phyloP scores from a whole-genome alignment of 441 rosid genomes.

The Populus hybrid region DNA sequence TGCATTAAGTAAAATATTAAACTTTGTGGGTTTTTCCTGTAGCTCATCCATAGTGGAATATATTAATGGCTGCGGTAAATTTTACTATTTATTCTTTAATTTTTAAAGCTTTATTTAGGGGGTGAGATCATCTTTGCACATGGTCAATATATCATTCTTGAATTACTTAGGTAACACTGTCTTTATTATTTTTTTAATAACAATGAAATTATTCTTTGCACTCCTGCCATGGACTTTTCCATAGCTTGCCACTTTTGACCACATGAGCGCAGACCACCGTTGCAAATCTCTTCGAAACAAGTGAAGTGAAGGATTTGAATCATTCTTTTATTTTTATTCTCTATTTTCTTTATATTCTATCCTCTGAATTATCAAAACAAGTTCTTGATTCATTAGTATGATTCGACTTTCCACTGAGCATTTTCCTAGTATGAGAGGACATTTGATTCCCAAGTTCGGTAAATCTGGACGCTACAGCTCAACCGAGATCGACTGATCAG shows the following conservation, averaged over 20 bases:
- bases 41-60: too few species aligned
- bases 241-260: too few species aligned
- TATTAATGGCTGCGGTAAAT: too few species aligned
- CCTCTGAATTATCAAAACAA: background rate
- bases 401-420: background rate
- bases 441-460: background rate
- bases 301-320: background rate
- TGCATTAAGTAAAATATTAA: too few species aligned
- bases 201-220: too few species aligned
- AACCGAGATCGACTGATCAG: background rate
- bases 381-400: background rate
- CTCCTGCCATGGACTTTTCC: background rate
- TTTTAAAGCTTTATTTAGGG: too few species aligned
- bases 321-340: background rate
- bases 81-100: too few species aligned
- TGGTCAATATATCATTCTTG: too few species aligned
- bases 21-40: too few species aligned
- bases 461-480: background rate
- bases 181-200: too few species aligned
- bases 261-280: background rate
- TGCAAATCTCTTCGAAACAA: background rate
- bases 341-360: background rate
- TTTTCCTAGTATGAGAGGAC: background rate
- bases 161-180: too few species aligned
- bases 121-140: too few species aligned